A percentile compares a stretch with the other conserved stretches of the same genome.
Conservation (phyloP, 2,329 filamentous ascomycete species). For the Aspergillus caelatus region DNA sequence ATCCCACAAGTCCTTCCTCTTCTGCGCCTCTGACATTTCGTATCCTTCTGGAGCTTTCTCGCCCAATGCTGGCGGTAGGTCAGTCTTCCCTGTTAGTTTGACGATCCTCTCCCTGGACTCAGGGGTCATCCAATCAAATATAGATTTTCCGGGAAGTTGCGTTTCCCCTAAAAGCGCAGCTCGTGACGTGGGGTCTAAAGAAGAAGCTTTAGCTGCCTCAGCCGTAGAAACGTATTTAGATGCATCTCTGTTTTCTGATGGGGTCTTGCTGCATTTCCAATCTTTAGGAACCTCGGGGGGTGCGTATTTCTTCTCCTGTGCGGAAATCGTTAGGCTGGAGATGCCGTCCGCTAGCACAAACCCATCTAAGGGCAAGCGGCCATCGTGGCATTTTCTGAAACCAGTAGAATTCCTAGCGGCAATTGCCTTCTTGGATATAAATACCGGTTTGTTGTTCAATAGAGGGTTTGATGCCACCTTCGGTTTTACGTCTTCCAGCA, state of each 20-base stretch:
- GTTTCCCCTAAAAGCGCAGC: conserved; percentile 80
- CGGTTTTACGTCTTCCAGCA: conserved; percentile 35
- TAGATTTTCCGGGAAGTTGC: conserved; percentile 83
- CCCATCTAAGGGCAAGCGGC: conserved; percentile 75
- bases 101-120: conserved; percentile 76
- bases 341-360: conserved; percentile 69
- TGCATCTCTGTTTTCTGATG: conserved; percentile 36
- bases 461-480: conserved; percentile 63
- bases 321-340: conserved; percentile 51
- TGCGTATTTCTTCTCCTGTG: conserved; percentile 49
- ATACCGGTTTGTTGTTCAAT: conserved; percentile 69
- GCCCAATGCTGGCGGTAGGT: conserved; percentile 76
- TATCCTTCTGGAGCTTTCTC: conserved; percentile 70
- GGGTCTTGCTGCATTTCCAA: conserved; percentile 69
- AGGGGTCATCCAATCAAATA: conserved; percentile 89
- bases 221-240: conserved; percentile 66
- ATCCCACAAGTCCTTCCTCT: conserved; percentile 59
- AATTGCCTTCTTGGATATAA: conserved; percentile 68
- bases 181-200: conserved; percentile 73
- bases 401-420: conserved; percentile 49
- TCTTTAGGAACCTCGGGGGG: conserved; percentile 52
- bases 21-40: conserved; percentile 65
- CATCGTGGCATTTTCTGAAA: conserved; percentile 77
- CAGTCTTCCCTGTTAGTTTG: conserved; percentile 70
- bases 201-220: conserved; percentile 76